Evolutionary conservation across 352 stramenopile genomes (phyloP), one percentile per base, ranked within the genome.

Genomic region (Pythium guiyangense): DNA sequence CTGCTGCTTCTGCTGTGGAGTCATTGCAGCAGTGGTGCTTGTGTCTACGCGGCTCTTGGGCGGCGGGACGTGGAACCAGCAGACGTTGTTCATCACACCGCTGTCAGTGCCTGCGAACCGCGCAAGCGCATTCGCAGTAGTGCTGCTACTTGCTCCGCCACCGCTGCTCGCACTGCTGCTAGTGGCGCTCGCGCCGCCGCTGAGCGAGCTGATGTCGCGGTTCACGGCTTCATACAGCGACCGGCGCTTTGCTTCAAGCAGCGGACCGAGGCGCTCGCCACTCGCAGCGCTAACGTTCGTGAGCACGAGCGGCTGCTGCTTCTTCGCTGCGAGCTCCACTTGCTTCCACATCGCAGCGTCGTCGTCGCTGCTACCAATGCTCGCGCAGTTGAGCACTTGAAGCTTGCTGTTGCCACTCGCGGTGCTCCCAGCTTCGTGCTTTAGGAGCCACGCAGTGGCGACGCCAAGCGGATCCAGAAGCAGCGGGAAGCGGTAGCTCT

Each of bases 381-480:
- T 59, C 22, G 31, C 46, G 29, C 51, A 59, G 44, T 35, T 45
- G 8, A 64, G 25, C 35, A 50, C 26, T 22, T 52, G 44, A 0
- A 49, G 44, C 22, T 49, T 57, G 4, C 43, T 45, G 11, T 22
- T n/a, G n/a, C n/a, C 6, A 11, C 31, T 37, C 1, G 31, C 31
- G 31, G 6, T 37, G 31, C 6, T 37, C 31, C 31, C 29, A 15
- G 59, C 46, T 6, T 82, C 58, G 4, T 79, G 67, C 34, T 66
- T 65, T 43, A 63, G 74, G 10, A 93, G 44, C 83, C 83, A 91
- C 1, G 73, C 59, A 4, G 50, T 67, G 14, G 75, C 79, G 26
- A 90, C 62, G 6, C 65, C 57, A n/a, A 79, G 63, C 8, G 80
- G 80, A 54, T 93, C 80, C 20, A 93, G 68, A 0, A 93, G 15